Evolutionary conservation across 148 eudicot species (phyloP).

Genomic region (Hydrangea macrophylla): DNA sequence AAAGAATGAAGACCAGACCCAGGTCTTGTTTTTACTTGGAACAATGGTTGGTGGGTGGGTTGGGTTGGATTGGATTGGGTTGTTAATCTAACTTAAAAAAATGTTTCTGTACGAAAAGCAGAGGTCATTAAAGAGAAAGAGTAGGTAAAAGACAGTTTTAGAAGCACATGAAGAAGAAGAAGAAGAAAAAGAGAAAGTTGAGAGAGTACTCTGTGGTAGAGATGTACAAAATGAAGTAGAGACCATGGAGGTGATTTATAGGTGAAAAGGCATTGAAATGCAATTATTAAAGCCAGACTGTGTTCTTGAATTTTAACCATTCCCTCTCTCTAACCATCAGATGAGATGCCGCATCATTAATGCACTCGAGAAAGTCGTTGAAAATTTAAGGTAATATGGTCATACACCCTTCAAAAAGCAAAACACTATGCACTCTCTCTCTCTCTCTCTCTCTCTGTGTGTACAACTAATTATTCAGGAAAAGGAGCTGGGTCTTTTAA

Average conservation of each 20-base stretch:
- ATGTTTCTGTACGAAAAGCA: background rate
- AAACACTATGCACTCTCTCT: background rate
- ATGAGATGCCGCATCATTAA: slow-evolving; percentile 45
- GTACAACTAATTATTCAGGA: slow-evolving; percentile 47
- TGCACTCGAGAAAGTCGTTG: slow-evolving; percentile 31
- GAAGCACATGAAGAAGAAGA: background rate
- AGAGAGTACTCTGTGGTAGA: no score
- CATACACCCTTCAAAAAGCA: background rate
- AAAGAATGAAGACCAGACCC: background rate
- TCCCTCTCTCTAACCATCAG: slow-evolving; percentile 31
- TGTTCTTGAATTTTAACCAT: slow-evolving; percentile 37
- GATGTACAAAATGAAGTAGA: slow-evolving; percentile 14
- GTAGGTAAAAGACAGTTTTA: background rate
- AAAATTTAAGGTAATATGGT: slow-evolving; percentile 10
- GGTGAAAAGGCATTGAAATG: slow-evolving; percentile 28
- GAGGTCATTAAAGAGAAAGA: background rate
- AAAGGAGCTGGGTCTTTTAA: slow-evolving; percentile 46
- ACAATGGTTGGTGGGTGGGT: no score
- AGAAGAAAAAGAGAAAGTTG: slow-evolving; percentile 9
- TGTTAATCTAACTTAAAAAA: background rate
- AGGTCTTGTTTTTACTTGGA: background rate
- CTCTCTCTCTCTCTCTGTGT: slow-evolving; percentile 12
- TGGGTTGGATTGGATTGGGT: background rate
- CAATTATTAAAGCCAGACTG: slow-evolving; percentile 73
- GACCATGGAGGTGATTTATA: slow-evolving; percentile 37